Evolutionary conservation across 768 basidiomycete genomes (phyloP).

Genomic region (Tubosaeta sp.): DNA sequence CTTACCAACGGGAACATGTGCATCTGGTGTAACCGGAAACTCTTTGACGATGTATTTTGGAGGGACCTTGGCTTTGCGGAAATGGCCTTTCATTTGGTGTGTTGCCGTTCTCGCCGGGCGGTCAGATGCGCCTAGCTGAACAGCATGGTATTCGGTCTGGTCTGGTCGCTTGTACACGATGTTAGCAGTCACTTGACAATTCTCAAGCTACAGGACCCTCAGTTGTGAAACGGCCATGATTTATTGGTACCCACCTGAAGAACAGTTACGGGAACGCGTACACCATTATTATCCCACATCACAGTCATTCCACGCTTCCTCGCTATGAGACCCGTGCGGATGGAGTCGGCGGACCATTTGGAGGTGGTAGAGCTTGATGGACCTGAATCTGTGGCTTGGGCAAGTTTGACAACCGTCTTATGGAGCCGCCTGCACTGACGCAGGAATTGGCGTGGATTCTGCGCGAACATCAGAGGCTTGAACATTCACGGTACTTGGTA

Average conservation of each 20-base stretch:
- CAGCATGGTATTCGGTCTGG: conserved; percentile 79
- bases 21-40: conserved; percentile 85
- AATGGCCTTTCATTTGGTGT: conserved; percentile 84
- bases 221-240: conserved; percentile 8
- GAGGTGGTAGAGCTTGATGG: conserved; percentile 23
- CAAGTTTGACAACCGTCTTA: conserved; percentile 34
- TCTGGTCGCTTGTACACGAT: conserved; percentile 59
- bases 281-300: conserved; percentile 89
- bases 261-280: conserved; percentile 85
- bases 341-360: conserved; percentile 83
- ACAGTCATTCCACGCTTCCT: conserved; percentile 95
- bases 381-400: conserved; percentile 18
- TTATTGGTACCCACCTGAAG: conserved; percentile 65
- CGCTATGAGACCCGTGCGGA: conserved; percentile 89
- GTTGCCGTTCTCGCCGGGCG: conserved; percentile 67
- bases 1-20: conserved; percentile 85
- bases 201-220: conserved; percentile 56
- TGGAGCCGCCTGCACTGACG: conserved; percentile 40
- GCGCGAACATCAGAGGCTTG: conserved; percentile 45
- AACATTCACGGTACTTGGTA: conserved; percentile 36
- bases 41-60: conserved; percentile 85
- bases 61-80: conserved; percentile 72
- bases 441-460: conserved; percentile 34
- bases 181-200: conserved; percentile 86
- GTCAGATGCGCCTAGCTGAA: conserved; percentile 88